phyloP scores from a whole-genome alignment of 176 grass and related monocot species.

The Oryza rufipogon region DNA sequence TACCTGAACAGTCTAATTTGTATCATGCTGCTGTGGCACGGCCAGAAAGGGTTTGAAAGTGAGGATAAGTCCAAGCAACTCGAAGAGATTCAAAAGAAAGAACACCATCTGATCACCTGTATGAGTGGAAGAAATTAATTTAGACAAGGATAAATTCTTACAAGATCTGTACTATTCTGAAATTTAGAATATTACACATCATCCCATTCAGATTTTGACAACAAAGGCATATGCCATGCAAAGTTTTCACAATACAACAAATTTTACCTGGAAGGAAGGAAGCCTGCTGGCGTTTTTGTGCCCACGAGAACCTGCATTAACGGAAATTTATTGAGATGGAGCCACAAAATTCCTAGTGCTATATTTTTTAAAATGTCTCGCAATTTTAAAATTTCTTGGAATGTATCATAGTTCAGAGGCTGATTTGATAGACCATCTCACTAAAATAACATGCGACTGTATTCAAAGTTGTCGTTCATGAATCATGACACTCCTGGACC shows the following conservation, averaged over 20 bases:
- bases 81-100: slow-evolving; percentile 63
- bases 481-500: too few species aligned
- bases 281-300: slow-evolving; percentile 67
- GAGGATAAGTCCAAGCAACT: slow-evolving; percentile 55
- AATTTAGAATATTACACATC: not conserved
- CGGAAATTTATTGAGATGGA: not conserved
- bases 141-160: not conserved
- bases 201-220: not conserved
- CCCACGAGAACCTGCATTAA: slow-evolving; percentile 80
- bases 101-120: slow-evolving; percentile 84
- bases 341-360: not conserved
- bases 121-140: not conserved
- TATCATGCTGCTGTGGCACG: slow-evolving; percentile 27
- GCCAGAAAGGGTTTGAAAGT: slow-evolving; percentile 69
- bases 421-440: not conserved
- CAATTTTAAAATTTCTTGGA: not conserved
- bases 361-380: too few species aligned
- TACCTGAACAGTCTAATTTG: slow-evolving; percentile 12
- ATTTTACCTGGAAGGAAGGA: slow-evolving; percentile 69
- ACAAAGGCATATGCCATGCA: not conserved
- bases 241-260: not conserved
- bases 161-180: not conserved
- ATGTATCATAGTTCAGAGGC: not conserved
- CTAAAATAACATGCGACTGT: not conserved
- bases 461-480: not conserved